Conservation (phyloP, 257 asterid genomes). For the Gynochthodes officinalis region DNA sequence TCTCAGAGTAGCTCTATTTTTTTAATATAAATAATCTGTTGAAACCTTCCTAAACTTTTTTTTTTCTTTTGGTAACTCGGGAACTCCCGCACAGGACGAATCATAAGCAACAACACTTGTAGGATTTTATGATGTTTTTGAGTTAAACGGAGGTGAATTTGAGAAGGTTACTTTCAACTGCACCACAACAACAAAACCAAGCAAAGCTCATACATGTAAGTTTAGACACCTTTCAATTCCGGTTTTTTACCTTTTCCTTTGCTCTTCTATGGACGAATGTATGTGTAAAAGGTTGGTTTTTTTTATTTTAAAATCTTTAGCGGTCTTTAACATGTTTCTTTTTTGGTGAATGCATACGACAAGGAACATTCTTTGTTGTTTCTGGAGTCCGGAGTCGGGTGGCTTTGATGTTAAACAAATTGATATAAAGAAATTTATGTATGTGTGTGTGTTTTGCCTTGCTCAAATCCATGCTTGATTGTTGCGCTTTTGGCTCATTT, state of each 20-base stretch:
- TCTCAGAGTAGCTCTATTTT: too few relatives aligned
- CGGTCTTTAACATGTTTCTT: background rate
- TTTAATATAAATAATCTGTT: too few relatives aligned
- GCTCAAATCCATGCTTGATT: background rate
- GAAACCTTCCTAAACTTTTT: too few relatives aligned
- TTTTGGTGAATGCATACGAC: too few relatives aligned
- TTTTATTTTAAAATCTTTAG: background rate
- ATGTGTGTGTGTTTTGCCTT: background rate
- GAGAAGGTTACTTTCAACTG: constrained; percentile 73
- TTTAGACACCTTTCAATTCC: constrained; percentile 20
- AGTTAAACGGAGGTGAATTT: constrained; percentile 80
- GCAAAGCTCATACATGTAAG: constrained; percentile 86
- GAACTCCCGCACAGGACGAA: too few relatives aligned
- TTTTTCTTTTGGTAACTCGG: too few relatives aligned
- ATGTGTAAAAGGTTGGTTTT: background rate
- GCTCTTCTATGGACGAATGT: background rate
- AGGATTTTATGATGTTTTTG: constrained; percentile 50
- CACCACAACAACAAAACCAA: constrained; percentile 79
- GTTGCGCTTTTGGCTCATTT: background rate
- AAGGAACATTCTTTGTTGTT: too few relatives aligned
- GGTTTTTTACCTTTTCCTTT: background rate
- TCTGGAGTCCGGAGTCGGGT: background rate
- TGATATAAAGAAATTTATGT: background rate
- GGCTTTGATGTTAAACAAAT: background rate
- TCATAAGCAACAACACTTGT: background rate